Evolutionary conservation across 2,329 filamentous ascomycete species (phyloP), one percentile per base, ranked within the genome.

Genomic region (Arthroderma sp.): DNA sequence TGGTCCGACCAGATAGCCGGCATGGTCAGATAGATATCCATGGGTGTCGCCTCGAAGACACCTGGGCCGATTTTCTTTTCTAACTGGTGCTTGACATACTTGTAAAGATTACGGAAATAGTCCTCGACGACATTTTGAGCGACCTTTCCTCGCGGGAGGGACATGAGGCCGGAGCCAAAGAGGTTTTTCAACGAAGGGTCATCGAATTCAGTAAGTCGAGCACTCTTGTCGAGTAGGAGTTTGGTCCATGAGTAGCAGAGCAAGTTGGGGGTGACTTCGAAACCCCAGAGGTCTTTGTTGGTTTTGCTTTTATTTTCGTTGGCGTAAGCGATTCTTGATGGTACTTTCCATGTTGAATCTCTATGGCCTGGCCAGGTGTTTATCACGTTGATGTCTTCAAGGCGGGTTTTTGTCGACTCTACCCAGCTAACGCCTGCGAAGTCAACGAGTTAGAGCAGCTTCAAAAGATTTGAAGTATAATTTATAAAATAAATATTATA

Each of bases 181-280:
- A 43, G 27, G n/a, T 43, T 33, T 33, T 43, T 43, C 27, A 43
- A 29, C 27, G 40, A 43, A 9, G 40, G 40, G 38, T 54, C 53
- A 39, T 59, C 56, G 37, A 50, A 53, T 8, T 54, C 42, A 0
- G 54, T 50, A 0, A 47, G 8, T 10, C 47, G 41, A 5, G 44
- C 47, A 15, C 50, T 45, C 9, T 47, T 38, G 33, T 58, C 58
- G 1, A 61, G 50, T 5, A 57, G 43, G 8, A 61, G 48, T 40
- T 61, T 61, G 10, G 53, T 57, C 58, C 58, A 60, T 1, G 50
- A 50, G 38, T 56, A 59, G n/a, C 47, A 42, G 22, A 44, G 52
- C 52, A 55, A 51, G 6, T 48, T 50, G 0, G 53, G 48, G 11
- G 42, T 36, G 3, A 59, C 53, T 29, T 55, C 44, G 42, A 51